Base-by-base conservation (phyloP, 208 protist species). In the Crithidia mellificae region DNA sequence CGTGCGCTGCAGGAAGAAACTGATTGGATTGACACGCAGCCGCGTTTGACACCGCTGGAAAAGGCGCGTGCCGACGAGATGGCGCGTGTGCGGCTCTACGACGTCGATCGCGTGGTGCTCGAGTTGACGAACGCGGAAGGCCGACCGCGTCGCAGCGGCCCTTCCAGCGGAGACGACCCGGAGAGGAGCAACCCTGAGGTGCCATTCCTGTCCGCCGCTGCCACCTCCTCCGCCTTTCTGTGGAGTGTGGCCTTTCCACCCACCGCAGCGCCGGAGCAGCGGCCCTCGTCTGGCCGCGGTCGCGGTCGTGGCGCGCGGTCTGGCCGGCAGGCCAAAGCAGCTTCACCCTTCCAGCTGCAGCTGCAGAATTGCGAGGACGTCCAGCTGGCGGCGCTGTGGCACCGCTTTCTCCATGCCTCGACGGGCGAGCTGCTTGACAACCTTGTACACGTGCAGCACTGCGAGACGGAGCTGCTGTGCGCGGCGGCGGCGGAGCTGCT, bases 331-430 rank as follows among this genome's bases (percentile, higher is more conserved):
- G 6, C 46, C 47, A 65, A n/a, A 19, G 5, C n/a, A 3, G 2
- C 38, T 19, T 49, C 51, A 41, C 63, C 70, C 12, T 76, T 70
- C 34, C 49, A 52, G 27, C 51, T 47, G 32, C 70, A 69, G 0
- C 55, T 76, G n/a, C 44, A 52, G 57, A 70, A 65, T 36, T 20
- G 80, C n/a, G 89, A 94, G 55, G 86, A 92, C 41, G 69, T 85
- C 61, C 91, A 96, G 25, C 68, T 94, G 25, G 78, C 74, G 1
- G 54, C 54, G 24, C 76, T 96, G 20, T 96, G 91, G 87, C 50
- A 81, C 36, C 34, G 72, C 12, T 96, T 96, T 65, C 68, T 72
- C 22, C 20, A 47, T 15, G 62, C 61, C 6, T 68, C 62, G 14
- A 55, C 75, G 6, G 72, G 74, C 11, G 70, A 76, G 30, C 66